Evolutionary conservation across 306 rosid species (phyloP), one percentile per base, ranked within the genome.

Genomic region (Cotoneaster glaucophyllus): DNA sequence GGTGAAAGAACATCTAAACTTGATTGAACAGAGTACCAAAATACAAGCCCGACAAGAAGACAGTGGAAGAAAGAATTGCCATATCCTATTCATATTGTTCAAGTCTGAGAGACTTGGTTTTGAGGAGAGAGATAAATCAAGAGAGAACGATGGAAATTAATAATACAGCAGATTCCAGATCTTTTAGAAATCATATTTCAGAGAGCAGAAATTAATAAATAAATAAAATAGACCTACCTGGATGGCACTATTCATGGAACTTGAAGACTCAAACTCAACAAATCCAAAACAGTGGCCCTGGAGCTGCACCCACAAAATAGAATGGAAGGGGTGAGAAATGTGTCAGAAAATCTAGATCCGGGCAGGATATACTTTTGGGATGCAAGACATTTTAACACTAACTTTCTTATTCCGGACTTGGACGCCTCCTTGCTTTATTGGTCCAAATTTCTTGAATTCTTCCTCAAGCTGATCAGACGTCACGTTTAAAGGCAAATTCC

Each of bases 201-300:
- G 58, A 56, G 54, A 82, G 53, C 25, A 12, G 14, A 64, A 53
- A 70, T 67, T 62, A 61, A 78, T n/a, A 22, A 76, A 43, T 15
- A 54, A 62, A 67, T 32, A 79, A 59, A 62, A 64, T 41, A 79
- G 65, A 25, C 63, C 75, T 67, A 91, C 96, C 92, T 88, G 88
- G 72, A 91, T 76, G 64, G 96, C 91, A 31, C 74, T 85, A 69
- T 86, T 83, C 93, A 91, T 84, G 50, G 96, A 87, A 74, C 78
- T 72, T 65, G 34, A 66, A 45, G 90, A 87, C 64, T 39, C 82
- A 82, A 89, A 91, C 82, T 91, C 97, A 65, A 91, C 90, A 86
- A 91, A 91, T 75, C 93, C 97, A 69, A 91, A 91, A 80, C 93
- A 91, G 84, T 87, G 84, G 63, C 92, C 93, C 84, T 91, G 93